Conservation (phyloP, 2,329 filamentous ascomycete species). For the Penicillium sp. region DNA sequence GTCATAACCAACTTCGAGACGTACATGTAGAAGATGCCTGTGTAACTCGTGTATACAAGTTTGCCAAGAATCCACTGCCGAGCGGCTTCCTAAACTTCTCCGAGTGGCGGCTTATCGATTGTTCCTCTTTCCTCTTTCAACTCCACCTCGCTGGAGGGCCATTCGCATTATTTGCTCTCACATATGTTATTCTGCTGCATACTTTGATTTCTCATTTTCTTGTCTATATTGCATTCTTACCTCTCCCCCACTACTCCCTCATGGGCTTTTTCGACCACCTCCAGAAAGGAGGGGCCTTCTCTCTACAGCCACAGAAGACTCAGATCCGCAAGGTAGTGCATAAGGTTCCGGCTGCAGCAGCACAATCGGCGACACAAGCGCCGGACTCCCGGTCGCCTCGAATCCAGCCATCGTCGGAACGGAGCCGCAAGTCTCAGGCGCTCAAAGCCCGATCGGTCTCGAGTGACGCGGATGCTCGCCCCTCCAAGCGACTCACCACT, state of each 20-base stretch:
- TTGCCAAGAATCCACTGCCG: conserved; percentile 1
- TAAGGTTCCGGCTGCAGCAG: conserved; percentile 29
- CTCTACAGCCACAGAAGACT: conserved; percentile 40
- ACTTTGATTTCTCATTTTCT: conserved; percentile 3
- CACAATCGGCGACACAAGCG: conserved; percentile 28
- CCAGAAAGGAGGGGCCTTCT: conserved; percentile 42
- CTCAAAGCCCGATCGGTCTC: conserved; percentile 29
- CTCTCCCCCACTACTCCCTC: conserved; percentile 11
- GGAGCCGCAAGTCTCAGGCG: conserved; percentile 22
- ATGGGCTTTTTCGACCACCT: conserved; percentile 47
- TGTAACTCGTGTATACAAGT: not conserved
- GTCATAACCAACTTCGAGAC: not conserved
- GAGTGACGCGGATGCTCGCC: conserved; percentile 25
- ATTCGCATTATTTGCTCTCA: not conserved
- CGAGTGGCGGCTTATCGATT: conserved; percentile 24
- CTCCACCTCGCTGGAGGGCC: not conserved
- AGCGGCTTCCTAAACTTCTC: conserved; percentile 13
- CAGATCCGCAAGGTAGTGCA: conserved; percentile 44
- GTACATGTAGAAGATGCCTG: not conserved
- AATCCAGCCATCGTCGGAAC: conserved; percentile 19
- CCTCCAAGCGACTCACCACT: conserved; percentile 32
- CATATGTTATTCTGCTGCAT: conserved; percentile 13
- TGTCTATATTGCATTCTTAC: conserved; percentile 15
- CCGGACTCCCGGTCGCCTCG: conserved; percentile 19
- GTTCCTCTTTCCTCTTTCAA: conserved; percentile 10